These are phyloP conservation scores for Nematocida displodere DNA, from an alignment of 371 early-diverging fungal genomes.

Conservation along the genomic window DNA sequence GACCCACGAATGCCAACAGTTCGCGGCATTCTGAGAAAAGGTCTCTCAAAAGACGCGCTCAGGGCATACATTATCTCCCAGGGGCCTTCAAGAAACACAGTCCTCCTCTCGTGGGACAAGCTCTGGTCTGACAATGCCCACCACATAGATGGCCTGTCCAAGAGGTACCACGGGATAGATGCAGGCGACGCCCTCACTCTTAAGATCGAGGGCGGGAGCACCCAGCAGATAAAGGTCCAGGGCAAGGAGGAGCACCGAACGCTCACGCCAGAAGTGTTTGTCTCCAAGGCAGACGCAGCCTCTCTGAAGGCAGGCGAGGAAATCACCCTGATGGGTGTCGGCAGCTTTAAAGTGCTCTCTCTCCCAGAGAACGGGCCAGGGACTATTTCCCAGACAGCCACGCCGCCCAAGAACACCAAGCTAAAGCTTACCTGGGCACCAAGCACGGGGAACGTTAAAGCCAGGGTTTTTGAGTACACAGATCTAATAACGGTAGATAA, in stretches of 20 bases:
- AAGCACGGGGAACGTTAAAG: constrained; percentile 50
- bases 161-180: constrained; percentile 78
- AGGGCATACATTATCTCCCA: constrained; percentile 94
- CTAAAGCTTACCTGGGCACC: constrained; percentile 96
- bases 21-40: constrained; percentile 90
- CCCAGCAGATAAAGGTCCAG: not conserved
- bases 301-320: constrained; percentile 77
- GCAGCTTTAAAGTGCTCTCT: constrained; percentile 79
- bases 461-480: constrained; percentile 68
- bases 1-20: constrained; percentile 97
- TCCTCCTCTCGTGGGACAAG: constrained; percentile 94
- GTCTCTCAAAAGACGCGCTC: constrained; percentile 92
- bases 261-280: constrained; percentile 60
- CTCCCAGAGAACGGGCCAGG: constrained; percentile 68
- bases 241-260: not conserved
- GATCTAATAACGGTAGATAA: constrained; percentile 70
- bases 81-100: constrained; percentile 85
- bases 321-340: constrained; percentile 97
- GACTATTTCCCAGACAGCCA: constrained; percentile 71
- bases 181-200: constrained; percentile 65
- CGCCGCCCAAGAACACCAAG: constrained; percentile 93
- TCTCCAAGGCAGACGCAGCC: constrained; percentile 82
- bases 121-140: constrained; percentile 97
- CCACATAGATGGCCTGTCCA: constrained; percentile 85
- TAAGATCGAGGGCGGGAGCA: not conserved